Evolutionary conservation across 371 early-diverging fungal genomes (phyloP).

Genomic region (Basidiobolus heterosporus): DNA sequence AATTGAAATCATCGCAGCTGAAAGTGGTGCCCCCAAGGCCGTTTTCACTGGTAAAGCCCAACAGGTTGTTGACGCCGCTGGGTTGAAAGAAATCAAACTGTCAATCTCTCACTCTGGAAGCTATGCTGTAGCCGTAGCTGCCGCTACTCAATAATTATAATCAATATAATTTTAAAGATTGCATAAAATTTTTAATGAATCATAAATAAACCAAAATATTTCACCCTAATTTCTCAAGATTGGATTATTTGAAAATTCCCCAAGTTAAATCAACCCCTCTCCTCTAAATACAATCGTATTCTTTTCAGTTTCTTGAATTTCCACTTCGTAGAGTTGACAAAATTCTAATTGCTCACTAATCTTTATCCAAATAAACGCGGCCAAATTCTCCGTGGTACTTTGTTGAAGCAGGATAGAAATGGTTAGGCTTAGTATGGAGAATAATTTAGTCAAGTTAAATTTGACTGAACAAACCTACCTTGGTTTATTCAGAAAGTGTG

Average conservation of each 20-base stretch:
- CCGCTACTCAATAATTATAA: conserved; percentile 12
- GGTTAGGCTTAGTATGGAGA: neutral
- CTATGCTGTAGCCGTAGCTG: conserved; percentile 80
- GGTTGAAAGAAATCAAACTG: conserved; percentile 61
- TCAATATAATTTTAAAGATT: neutral
- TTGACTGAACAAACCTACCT: conserved; percentile 18
- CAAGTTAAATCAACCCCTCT: too few relatives aligned
- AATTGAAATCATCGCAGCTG: conserved; percentile 63
- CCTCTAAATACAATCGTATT: too few relatives aligned
- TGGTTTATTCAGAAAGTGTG: conserved; percentile 40
- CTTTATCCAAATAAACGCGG: conserved; percentile 64
- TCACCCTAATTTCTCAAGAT: too few relatives aligned
- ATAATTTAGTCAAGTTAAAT: neutral
- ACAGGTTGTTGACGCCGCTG: conserved; percentile 46
- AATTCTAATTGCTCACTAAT: conserved; percentile 23
- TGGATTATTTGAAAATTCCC: too few relatives aligned
- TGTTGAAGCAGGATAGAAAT: conserved; percentile 5
- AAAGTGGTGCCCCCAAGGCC: conserved; percentile 76
- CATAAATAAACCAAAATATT: too few relatives aligned
- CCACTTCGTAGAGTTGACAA: conserved; percentile 37
- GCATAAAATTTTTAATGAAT: neutral
- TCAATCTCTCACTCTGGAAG: conserved; percentile 86
- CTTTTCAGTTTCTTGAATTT: conserved; percentile 47
- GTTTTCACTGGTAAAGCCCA: conserved; percentile 73
- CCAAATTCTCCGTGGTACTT: conserved; percentile 81